Evolutionary conservation across 108 stramenopile genomes (phyloP).

Genomic region (Nitzschia sp.): DNA sequence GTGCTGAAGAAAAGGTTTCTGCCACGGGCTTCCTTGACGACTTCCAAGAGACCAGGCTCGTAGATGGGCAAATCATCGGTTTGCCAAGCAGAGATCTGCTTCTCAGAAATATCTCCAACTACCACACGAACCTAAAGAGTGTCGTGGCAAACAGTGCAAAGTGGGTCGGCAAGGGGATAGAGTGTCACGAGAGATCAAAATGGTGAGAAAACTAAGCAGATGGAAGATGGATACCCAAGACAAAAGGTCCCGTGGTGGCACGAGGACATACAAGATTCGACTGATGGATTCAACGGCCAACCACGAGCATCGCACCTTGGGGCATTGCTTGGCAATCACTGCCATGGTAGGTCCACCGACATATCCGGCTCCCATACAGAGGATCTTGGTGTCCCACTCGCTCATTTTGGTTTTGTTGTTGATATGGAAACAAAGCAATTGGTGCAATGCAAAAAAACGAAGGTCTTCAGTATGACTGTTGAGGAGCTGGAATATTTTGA

Average conservation of each 20-base stretch:
- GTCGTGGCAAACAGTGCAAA: background rate
- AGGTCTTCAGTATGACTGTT: too few relatives aligned
- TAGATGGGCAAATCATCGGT: slow-evolving; percentile 94
- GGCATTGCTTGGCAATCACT: slow-evolving; percentile 95
- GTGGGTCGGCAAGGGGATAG: background rate
- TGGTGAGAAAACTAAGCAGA: background rate
- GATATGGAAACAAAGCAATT: too few relatives aligned
- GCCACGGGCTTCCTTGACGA: slow-evolving; percentile 75
- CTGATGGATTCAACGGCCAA: background rate
- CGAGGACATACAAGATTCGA: background rate
- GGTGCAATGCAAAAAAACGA: too few relatives aligned
- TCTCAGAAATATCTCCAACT: slow-evolving; percentile 93
- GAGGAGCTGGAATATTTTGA: too few relatives aligned
- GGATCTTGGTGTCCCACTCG: slow-evolving; percentile 88
- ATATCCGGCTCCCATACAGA: slow-evolving; percentile 99
- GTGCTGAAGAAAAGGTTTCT: slow-evolving; percentile 98
- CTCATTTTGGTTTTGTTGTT: slow-evolving; percentile 47
- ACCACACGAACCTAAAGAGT: slow-evolving; percentile 83
- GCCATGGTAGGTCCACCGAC: slow-evolving; percentile 99
- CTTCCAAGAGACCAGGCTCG: slow-evolving; percentile 95
- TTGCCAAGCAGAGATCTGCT: slow-evolving; percentile 97
- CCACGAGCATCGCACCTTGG: slow-evolving; percentile 63
- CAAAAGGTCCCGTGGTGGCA: background rate
- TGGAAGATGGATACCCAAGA: slow-evolving; percentile 1
- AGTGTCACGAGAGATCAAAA: background rate